Evolutionary conservation across 352 stramenopile species (phyloP).

Genomic region (Phytophthora idaei): DNA sequence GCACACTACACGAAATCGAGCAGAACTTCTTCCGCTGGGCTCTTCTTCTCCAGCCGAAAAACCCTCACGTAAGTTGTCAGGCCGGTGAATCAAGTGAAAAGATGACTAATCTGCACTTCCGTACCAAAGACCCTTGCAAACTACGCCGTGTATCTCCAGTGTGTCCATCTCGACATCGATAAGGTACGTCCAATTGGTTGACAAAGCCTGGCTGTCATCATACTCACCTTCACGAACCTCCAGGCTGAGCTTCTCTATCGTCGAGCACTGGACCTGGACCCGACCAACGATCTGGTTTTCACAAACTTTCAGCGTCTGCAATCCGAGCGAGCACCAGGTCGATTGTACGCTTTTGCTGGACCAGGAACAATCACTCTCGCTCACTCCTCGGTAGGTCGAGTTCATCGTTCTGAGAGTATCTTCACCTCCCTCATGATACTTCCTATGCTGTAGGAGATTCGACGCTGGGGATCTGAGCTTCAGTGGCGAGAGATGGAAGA

Average conservation of each 20-base stretch:
- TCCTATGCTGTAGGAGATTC: constrained; percentile 19
- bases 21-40: constrained; percentile 68
- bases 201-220: background rate
- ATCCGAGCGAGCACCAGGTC: constrained; percentile 50
- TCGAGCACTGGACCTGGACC: constrained; percentile 59
- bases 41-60: constrained; percentile 58
- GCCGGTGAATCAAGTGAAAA: constrained; percentile 15
- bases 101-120: background rate
- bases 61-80: constrained; percentile 44
- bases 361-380: constrained; percentile 55
- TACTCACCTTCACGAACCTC: background rate
- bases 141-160: constrained; percentile 70
- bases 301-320: constrained; percentile 70
- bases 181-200: constrained; percentile 31
- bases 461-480: constrained; percentile 5
- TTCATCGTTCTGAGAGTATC: background rate
- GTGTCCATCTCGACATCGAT: constrained; percentile 60
- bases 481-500: constrained; percentile 63
- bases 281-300: constrained; percentile 51
- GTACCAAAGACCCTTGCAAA: constrained; percentile 58
- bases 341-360: constrained; percentile 54
- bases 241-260: constrained; percentile 73
- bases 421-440: background rate
- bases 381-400: constrained; percentile 39
- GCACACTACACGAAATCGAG: constrained; percentile 45